These are phyloP conservation scores for Adenanthera pavonina DNA, from an alignment of 306 rosid genomes.

Conservation along the genomic window DNA sequence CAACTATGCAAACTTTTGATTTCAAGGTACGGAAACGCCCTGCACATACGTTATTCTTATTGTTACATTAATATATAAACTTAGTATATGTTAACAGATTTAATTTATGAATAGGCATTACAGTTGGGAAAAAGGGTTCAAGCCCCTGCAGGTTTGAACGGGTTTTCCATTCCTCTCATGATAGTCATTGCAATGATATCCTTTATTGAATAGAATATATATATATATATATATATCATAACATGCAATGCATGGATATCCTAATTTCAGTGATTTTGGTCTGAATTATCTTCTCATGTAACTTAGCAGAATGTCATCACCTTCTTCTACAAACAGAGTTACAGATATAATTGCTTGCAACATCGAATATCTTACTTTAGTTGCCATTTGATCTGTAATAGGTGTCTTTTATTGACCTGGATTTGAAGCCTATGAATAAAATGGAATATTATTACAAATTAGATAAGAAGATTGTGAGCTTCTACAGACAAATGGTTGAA, in stretches of 20 bases:
- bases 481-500: slow-evolving; percentile 66
- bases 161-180: slow-evolving; percentile 5
- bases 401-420: slow-evolving; percentile 87
- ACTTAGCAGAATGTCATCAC: slow-evolving; percentile 6
- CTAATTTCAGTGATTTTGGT: slow-evolving; percentile 10
- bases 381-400: slow-evolving; percentile 47
- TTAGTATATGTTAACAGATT: slow-evolving; percentile 23
- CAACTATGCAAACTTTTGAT: slow-evolving; percentile 76
- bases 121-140: not conserved
- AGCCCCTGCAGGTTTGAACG: not conserved
- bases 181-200: not conserved
- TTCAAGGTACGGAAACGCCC: slow-evolving; percentile 63
- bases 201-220: slow-evolving; percentile 1
- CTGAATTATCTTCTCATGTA: slow-evolving; percentile 17
- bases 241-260: slow-evolving; percentile 12
- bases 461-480: slow-evolving; percentile 83
- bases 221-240: not conserved
- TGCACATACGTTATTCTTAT: slow-evolving; percentile 30
- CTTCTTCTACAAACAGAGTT: slow-evolving; percentile 2
- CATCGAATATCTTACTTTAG: slow-evolving; percentile 36
- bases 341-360: slow-evolving; percentile 26
- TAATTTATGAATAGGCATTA: not conserved
- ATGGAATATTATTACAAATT: slow-evolving; percentile 88
- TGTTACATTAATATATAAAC: slow-evolving; percentile 28
- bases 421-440: slow-evolving; percentile 79